Base-by-base conservation (phyloP, 1,139 yeast species). In the Diutina mesorugosa region DNA sequence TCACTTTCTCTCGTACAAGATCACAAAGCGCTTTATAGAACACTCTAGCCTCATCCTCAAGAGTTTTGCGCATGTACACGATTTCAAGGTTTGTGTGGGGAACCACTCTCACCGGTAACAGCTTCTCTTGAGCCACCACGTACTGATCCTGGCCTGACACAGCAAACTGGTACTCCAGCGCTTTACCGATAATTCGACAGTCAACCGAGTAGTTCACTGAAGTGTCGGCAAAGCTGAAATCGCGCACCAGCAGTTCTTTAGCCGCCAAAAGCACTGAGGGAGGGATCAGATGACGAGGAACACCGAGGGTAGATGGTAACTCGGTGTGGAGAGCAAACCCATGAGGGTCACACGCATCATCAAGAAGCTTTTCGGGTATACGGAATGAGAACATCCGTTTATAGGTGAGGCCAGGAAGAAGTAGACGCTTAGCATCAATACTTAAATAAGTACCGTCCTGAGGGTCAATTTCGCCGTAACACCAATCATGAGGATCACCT, bases 401-500 rank as follows among this genome's bases (percentile, higher is more conserved):
- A 61, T 73, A 73, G 1, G 63, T 64, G 29, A 60, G 61, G 6
- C 67, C 63, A 1, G 78, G 76, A 60, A 72, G 69, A 47, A 70
- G 65, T 1, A 65, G 56, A 14, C 68, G 63, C 56, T 67, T 66
- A 29, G 74, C 70, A 59, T 70, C 78, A 50, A 74, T 65, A 1
- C 71, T 60, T 16, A 70, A 55, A 16, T 46, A 32, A 0, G 79
- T 67, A 59, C 70, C 69, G 61, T 76, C 80, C 58, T 65, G 69
- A 3, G 80, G 79, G 60, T 76, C 80, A 1, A 69, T 71, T 58
- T 76, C 80, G 2, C 79, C 79, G 32, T 68, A 72, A 63, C 80
- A 76, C 80, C 80, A 76, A 64, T 76, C 80, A 60, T 73, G 76
- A 4, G 80, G 80, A 59, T 76, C 78, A 1, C 79, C 79, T 57